A percentile compares a stretch with the other conserved stretches of the same genome.
Evolutionary conservation across 208 protist species (phyloP).

Genomic region (Plasmodiophora brassicae): DNA sequence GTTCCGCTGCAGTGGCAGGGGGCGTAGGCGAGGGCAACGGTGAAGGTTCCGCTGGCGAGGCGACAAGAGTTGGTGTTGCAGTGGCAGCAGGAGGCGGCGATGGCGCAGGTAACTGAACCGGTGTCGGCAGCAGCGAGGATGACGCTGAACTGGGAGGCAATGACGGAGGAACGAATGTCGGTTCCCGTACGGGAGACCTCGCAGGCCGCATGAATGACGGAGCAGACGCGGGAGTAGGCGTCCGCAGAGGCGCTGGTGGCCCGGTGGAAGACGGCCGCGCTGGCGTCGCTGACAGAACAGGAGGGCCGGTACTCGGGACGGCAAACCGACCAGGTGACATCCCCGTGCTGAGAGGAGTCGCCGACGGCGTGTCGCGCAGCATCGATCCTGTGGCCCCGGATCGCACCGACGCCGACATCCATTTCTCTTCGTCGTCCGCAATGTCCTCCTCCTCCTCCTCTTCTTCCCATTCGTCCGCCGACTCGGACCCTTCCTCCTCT

Average conservation of each 20-base stretch:
- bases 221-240: not conserved
- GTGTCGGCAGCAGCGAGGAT: not conserved
- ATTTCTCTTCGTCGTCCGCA: not conserved
- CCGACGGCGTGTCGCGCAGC: not conserved
- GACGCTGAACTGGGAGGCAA: not conserved
- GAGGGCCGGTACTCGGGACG: not conserved
- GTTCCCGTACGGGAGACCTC: not conserved
- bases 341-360: not conserved
- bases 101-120: not conserved
- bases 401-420: not conserved
- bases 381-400: not conserved
- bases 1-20: not conserved
- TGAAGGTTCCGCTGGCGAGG: not conserved
- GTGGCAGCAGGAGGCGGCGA: not conserved
- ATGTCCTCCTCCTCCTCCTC: not conserved
- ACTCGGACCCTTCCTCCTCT: conserved; percentile 23
- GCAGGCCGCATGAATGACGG: not conserved
- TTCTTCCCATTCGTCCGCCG: conserved; percentile 13
- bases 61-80: not conserved
- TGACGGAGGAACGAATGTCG: not conserved
- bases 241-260: not conserved
- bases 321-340: not conserved
- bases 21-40: not conserved
- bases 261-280: not conserved
- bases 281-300: not conserved